Evolutionary conservation across 805 yeast species (phyloP), one percentile per base, ranked within the genome.

Genomic region (Saturnispora gosingensis): DNA sequence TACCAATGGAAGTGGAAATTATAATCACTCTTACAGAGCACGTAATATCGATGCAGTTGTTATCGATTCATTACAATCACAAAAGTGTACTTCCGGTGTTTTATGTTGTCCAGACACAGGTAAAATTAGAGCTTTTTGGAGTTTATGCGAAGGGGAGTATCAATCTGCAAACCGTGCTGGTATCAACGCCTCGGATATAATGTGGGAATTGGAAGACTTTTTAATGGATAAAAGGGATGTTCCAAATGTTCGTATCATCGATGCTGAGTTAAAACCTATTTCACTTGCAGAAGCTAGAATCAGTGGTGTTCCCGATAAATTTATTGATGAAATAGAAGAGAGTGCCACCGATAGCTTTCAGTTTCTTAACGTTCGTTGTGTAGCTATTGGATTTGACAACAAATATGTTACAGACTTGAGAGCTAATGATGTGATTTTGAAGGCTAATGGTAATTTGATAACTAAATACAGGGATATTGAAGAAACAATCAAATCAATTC

Each of bases 1-100:
- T 20, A 20, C 20, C 20, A 20, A 20, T 20, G 20, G 78, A 76
- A 58, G 80, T 78, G 55, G 73, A 85, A 82, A 51, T 1, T 71
- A 75, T 38, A 71, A 84, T 11, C 97, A 97, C 24, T 78, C 93
- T 53, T 89, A 86, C 67, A 78, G 95, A 62, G 96, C 89, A 5
- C 82, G 90, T 3, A 88, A 88, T 61, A 67, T 88, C 44, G 96
- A 88, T 61, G 82, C 88, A 30, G 72, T 88, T 24, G 72, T 85
- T 11, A 75, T 88, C 42, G 96, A 90, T 61, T 82, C 87, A 38
- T 80, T 78, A 51, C 66, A 83, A 47, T 78, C 87, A 46, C 78
- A 78, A 43, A 88, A 85, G 56, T 87, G 95, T 67, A 58, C 61
- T 9, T 77, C 93, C 20, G 20, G 97, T 58, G 76, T 88, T 3